These are phyloP conservation scores for Lactifluus subvellereus DNA, from an alignment of 768 basidiomycete species.

Conservation along the genomic window DNA sequence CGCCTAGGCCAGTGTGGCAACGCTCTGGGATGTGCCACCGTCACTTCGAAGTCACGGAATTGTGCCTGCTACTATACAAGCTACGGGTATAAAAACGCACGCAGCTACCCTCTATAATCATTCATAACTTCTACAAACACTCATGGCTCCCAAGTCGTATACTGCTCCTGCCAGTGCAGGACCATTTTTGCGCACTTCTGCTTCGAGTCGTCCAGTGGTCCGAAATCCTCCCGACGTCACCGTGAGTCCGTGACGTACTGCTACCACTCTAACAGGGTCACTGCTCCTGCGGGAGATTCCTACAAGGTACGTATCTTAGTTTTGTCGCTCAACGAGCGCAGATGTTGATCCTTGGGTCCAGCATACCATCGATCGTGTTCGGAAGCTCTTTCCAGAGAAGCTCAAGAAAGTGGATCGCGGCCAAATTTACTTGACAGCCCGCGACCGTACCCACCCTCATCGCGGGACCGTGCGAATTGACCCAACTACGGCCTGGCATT, in stretches of 20 bases:
- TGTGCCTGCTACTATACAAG: too few relatives aligned
- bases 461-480: slow-evolving; percentile 25
- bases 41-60: too few relatives aligned
- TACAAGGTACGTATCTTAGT: slow-evolving; percentile 22
- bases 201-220: neutral
- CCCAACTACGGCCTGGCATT: slow-evolving; percentile 27
- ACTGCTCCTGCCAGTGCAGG: too few relatives aligned
- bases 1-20: too few relatives aligned
- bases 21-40: too few relatives aligned
- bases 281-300: slow-evolving; percentile 25
- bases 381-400: slow-evolving; percentile 23
- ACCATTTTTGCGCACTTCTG: neutral
- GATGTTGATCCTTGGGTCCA: neutral
- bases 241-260: slow-evolving; percentile 28
- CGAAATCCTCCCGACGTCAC: slow-evolving; percentile 17
- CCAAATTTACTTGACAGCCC: slow-evolving; percentile 25
- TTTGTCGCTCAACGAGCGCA: neutral
- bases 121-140: too few relatives aligned
- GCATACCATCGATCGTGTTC: slow-evolving; percentile 25
- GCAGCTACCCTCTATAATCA: too few relatives aligned
- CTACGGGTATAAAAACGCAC: too few relatives aligned
- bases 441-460: slow-evolving; percentile 3
- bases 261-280: slow-evolving; percentile 27
- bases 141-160: neutral
- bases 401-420: slow-evolving; percentile 22